Evolutionary conservation across 75 land plant species (phyloP).

Genomic region (Ceratopteris richardii): DNA sequence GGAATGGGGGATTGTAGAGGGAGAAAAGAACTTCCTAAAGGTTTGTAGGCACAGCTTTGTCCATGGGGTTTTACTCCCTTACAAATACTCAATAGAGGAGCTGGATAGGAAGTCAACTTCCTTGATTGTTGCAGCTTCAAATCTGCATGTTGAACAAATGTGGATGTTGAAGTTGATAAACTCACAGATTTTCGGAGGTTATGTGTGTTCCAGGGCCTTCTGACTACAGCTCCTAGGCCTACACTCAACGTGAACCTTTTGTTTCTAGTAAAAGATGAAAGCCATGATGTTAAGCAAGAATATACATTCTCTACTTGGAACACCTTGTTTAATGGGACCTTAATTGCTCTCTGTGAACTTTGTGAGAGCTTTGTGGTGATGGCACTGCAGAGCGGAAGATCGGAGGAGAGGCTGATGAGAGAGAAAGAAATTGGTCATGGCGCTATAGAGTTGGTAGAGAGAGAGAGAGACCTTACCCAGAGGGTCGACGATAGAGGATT

Average conservation of each 20-base stretch:
- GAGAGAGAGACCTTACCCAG: no score
- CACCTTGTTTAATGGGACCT: constrained; percentile 68
- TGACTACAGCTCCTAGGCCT: constrained; percentile 67
- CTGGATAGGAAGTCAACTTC: constrained; percentile 77
- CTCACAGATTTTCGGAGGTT: constrained; percentile 71
- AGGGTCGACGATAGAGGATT: no score
- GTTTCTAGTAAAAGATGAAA: constrained; percentile 3
- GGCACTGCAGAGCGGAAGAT: no score
- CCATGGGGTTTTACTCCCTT: constrained; percentile 80
- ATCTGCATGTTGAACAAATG: constrained; percentile 37
- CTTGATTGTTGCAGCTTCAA: constrained; percentile 28
- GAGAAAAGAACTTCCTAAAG: constrained; percentile 75
- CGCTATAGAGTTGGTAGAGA: no score
- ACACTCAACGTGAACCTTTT: constrained; percentile 42
- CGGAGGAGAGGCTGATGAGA: no score
- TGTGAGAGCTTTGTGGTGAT: constrained; percentile 79
- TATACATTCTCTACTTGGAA: constrained; percentile 28
- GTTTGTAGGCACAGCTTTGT: constrained; percentile 90
- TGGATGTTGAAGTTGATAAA: constrained; percentile 33
- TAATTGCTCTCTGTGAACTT: constrained; percentile 70
- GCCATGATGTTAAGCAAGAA: background rate
- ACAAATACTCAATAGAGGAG: constrained; percentile 91
- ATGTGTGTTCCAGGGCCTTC: constrained; percentile 79
- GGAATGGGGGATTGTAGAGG: constrained; percentile 54
- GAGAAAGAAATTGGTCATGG: no score